Conservation (phyloP, 2,329 filamentous ascomycete genomes). For the Aspergillus sp. region DNA sequence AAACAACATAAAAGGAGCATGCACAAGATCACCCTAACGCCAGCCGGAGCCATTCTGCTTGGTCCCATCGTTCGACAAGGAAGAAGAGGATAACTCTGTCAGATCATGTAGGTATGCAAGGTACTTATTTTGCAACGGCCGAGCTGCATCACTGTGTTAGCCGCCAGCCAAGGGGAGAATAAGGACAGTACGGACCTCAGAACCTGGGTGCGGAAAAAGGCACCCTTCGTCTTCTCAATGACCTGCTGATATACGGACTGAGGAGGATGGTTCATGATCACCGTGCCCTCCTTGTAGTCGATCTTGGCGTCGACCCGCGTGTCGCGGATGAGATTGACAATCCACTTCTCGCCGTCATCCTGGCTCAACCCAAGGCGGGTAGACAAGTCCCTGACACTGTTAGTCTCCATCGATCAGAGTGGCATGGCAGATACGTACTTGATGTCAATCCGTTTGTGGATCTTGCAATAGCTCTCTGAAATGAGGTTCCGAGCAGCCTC, state of each 20-base stretch:
- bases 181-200: slow-evolving; percentile 45
- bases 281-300: slow-evolving; percentile 96
- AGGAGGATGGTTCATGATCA: slow-evolving; percentile 98
- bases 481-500: slow-evolving; percentile 93
- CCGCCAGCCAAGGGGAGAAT: neutral
- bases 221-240: slow-evolving; percentile 97
- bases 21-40: slow-evolving; percentile 32
- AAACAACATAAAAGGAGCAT: slow-evolving; percentile 12
- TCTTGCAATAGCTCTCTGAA: slow-evolving; percentile 99
- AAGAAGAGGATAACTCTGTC: slow-evolving; percentile 20
- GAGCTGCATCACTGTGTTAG: slow-evolving; percentile 25
- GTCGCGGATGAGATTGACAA: slow-evolving; percentile 97
- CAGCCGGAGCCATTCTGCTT: slow-evolving; percentile 34
- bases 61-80: slow-evolving; percentile 24
- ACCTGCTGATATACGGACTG: slow-evolving; percentile 99
- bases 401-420: slow-evolving; percentile 10
- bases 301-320: slow-evolving; percentile 98
- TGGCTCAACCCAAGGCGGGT: slow-evolving; percentile 81
- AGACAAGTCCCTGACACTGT: slow-evolving; percentile 62
- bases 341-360: slow-evolving; percentile 99
- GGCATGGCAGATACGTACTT: slow-evolving; percentile 45
- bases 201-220: slow-evolving; percentile 97
- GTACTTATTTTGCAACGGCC: slow-evolving; percentile 42
- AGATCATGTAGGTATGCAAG: no score
- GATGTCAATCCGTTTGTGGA: slow-evolving; percentile 96